Conservation (phyloP, 441 rosid genomes). For the Erodium moschatum region DNA sequence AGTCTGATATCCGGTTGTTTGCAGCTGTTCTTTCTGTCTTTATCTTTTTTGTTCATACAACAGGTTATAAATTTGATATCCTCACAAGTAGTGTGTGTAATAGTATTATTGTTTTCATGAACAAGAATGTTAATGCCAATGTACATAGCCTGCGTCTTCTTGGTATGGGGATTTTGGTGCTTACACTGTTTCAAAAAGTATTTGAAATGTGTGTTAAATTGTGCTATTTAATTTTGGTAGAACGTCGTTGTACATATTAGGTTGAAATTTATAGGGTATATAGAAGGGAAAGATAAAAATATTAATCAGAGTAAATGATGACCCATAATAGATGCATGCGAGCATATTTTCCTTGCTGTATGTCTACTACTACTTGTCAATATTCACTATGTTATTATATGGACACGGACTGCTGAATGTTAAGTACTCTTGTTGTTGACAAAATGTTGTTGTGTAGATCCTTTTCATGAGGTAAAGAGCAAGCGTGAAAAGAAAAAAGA, state of each 20-base stretch:
- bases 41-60: too few species aligned
- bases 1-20: too few species aligned
- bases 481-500: conserved; percentile 91
- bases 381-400: not conserved
- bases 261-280: not conserved
- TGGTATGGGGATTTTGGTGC: not conserved
- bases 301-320: not conserved
- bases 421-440: not conserved
- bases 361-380: not conserved
- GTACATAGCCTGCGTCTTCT: not conserved
- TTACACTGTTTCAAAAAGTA: not conserved
- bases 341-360: not conserved
- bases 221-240: not conserved
- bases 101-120: not conserved
- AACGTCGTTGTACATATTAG: not conserved
- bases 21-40: too few species aligned
- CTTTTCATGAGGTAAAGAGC: conserved; percentile 96
- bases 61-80: not conserved
- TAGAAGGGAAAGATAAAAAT: not conserved
- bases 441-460: conserved; percentile 45
- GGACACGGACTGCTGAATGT: not conserved
- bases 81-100: not conserved
- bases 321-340: not conserved
- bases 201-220: too few species aligned
- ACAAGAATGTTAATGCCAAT: not conserved